These are phyloP conservation scores for Clavispora carvajalis DNA, from an alignment of 805 yeast genomes.

Conservation along the genomic window DNA sequence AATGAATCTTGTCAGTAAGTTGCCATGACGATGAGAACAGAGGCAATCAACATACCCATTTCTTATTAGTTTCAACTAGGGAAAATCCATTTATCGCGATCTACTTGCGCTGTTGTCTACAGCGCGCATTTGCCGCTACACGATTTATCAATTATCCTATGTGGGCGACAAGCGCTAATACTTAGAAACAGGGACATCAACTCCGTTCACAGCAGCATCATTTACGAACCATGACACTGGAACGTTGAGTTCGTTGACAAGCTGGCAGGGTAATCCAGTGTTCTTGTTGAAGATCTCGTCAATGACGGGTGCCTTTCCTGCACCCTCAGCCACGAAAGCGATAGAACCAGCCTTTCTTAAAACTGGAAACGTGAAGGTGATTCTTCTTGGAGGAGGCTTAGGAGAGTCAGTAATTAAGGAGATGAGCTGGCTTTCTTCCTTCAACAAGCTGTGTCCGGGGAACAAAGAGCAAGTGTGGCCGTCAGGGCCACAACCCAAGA, in stretches of 20 bases:
- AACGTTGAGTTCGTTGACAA: constrained; percentile 55
- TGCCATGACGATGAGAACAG: background rate
- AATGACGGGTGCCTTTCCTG: constrained; percentile 70
- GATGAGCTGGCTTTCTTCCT: constrained; percentile 48
- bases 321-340: constrained; percentile 87
- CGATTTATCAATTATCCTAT: background rate
- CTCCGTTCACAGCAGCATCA: constrained; percentile 68
- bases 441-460: constrained; percentile 72
- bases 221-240: constrained; percentile 82
- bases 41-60: constrained; percentile 9
- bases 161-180: constrained; percentile 17
- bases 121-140: background rate
- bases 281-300: constrained; percentile 59
- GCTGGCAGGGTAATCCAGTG: constrained; percentile 60
- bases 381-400: constrained; percentile 90
- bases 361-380: constrained; percentile 80
- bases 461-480: constrained; percentile 93
- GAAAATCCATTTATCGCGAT: too few relatives aligned
- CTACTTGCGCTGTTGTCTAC: background rate
- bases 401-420: constrained; percentile 78
- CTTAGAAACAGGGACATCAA: constrained; percentile 37
- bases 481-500: constrained; percentile 92
- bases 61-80: too few relatives aligned
- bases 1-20: constrained; percentile 8
- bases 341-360: constrained; percentile 49